Percentiles rank a stretch among this genome's conserved stretches.
phyloP scores from a whole-genome alignment of 768 basidiomycete genomes.

The Rhodocollybia butyracea region DNA sequence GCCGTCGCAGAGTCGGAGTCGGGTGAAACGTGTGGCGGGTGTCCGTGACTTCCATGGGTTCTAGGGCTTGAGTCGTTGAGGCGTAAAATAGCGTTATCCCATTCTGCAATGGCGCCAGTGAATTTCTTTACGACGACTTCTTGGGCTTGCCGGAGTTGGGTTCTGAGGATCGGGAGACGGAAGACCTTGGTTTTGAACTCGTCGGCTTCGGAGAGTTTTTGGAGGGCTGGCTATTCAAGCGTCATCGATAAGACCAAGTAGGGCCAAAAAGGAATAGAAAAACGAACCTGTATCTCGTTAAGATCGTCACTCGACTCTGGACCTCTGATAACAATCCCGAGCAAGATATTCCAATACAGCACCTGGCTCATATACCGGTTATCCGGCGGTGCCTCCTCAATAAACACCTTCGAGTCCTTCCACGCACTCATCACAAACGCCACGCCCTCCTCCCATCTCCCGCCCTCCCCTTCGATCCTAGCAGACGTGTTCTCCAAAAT shows the following conservation, averaged over 20 bases:
- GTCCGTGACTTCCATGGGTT: too few species aligned
- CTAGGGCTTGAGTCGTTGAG: conserved; percentile 23
- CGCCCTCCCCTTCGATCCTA: conserved; percentile 16
- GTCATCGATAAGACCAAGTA: not conserved
- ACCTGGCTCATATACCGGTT: conserved; percentile 58
- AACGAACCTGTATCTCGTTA: not conserved
- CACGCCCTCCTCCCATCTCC: conserved; percentile 56
- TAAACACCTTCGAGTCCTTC: conserved; percentile 57
- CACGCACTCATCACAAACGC: conserved; percentile 58
- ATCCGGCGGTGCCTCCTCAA: conserved; percentile 58
- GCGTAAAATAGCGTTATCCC: conserved; percentile 39
- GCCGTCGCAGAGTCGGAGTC: conserved; percentile 31
- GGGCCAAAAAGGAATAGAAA: not conserved
- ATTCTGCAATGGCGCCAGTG: conserved; percentile 40
- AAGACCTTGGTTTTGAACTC: too few species aligned
- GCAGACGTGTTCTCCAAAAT: not conserved
- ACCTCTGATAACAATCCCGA: conserved; percentile 39
- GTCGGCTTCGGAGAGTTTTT: too few species aligned
- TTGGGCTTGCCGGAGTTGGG: conserved; percentile 50
- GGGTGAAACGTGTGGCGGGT: conserved; percentile 17
- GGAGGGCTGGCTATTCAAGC: too few species aligned
- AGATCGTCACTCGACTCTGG: conserved; percentile 23
- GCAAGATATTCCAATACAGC: conserved; percentile 55
- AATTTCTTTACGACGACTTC: conserved; percentile 48
- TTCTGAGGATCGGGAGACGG: conserved; percentile 45